A percentile compares a stretch with the other conserved stretches of the same genome.
These are phyloP conservation scores for Cyberlindnera maritima DNA, from an alignment of 805 yeast genomes.

Conservation along the genomic window DNA sequence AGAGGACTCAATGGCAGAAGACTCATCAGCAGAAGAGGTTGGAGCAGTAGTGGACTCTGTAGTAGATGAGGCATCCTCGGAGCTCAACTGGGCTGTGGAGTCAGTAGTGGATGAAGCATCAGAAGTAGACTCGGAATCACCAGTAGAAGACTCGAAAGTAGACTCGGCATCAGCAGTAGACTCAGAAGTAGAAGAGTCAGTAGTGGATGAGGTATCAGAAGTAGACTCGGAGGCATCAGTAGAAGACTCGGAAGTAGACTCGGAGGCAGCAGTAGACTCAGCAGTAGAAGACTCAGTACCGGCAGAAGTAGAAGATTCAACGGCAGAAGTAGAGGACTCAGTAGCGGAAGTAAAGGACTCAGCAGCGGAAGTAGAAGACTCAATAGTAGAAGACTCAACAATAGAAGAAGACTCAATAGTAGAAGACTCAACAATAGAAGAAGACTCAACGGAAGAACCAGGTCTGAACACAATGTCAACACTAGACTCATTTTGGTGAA, in stretches of 20 bases:
- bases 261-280: not conserved
- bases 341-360: not conserved
- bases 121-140: too few species aligned
- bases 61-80: too few species aligned
- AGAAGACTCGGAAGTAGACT: not conserved
- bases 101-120: too few species aligned
- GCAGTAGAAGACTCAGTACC: not conserved
- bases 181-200: not conserved
- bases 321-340: not conserved
- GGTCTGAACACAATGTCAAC: slow-evolving; percentile 1
- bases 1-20: not conserved
- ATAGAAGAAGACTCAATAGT: slow-evolving; percentile 1
- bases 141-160: too few species aligned
- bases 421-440: slow-evolving; percentile 1
- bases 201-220: too few species aligned
- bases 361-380: not conserved
- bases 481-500: not conserved
- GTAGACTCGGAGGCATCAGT: not conserved
- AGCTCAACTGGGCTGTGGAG: too few species aligned
- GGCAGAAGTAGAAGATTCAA: not conserved
- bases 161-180: not conserved
- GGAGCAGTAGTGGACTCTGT: too few species aligned
- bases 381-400: not conserved
- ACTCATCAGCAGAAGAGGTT: too few species aligned
- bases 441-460: slow-evolving; percentile 4